These are phyloP conservation scores for Trichoderma harzianum DNA, from an alignment of 2,329 filamentous ascomycete genomes.

Conservation along the genomic window DNA sequence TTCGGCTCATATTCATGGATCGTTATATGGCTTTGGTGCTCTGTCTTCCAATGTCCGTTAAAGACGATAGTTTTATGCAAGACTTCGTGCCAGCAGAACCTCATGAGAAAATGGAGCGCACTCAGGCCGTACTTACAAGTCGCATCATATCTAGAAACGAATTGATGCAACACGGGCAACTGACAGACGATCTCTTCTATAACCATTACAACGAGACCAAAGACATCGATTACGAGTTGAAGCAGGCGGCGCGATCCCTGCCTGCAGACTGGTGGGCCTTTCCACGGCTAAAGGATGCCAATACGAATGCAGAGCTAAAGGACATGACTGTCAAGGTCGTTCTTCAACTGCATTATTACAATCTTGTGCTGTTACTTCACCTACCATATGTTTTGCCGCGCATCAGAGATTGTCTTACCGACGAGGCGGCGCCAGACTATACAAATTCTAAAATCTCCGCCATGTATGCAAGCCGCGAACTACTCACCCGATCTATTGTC, in stretches of 20 bases:
- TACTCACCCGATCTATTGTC: neutral
- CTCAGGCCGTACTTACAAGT: slow-evolving; percentile 32
- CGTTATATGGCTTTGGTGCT: slow-evolving; percentile 39
- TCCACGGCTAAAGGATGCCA: slow-evolving; percentile 28
- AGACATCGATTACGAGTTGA: slow-evolving; percentile 34
- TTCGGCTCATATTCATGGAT: slow-evolving; percentile 37
- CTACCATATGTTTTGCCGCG: slow-evolving; percentile 36
- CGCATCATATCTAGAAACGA: slow-evolving; percentile 31
- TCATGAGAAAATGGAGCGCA: slow-evolving; percentile 31
- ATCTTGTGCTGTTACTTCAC: slow-evolving; percentile 39
- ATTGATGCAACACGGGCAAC: slow-evolving; percentile 18
- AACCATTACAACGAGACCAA: slow-evolving; percentile 22
- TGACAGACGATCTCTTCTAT: slow-evolving; percentile 21
- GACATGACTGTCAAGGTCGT: slow-evolving; percentile 32
- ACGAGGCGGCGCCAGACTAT: neutral
- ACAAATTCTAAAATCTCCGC: neutral
- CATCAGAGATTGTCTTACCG: neutral
- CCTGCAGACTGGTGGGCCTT: slow-evolving; percentile 37
- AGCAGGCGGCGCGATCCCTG: slow-evolving; percentile 30
- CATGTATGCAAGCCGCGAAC: neutral
- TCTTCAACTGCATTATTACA: slow-evolving; percentile 37
- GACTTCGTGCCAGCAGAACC: slow-evolving; percentile 26
- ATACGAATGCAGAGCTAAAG: slow-evolving; percentile 22
- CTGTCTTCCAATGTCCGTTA: slow-evolving; percentile 35
- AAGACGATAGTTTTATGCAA: slow-evolving; percentile 24